These are phyloP conservation scores for Murraya koenigii DNA, from an alignment of 345 rosid genomes.

Conservation along the genomic window DNA sequence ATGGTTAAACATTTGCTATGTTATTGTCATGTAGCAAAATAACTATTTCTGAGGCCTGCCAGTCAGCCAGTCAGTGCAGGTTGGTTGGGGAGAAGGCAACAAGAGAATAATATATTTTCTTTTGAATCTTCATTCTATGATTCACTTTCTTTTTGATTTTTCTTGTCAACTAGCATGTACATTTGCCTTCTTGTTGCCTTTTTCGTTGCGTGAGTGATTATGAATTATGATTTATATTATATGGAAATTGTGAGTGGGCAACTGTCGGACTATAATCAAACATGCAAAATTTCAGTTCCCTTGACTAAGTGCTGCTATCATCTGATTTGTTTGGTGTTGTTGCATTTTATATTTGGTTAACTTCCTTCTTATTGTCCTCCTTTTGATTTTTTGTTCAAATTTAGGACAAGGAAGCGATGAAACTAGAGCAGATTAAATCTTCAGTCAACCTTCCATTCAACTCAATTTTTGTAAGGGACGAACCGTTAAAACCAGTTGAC, in stretches of 20 bases:
- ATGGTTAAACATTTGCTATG: not conserved
- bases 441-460: conserved; percentile 61
- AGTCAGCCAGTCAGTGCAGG: not conserved
- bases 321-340: not conserved
- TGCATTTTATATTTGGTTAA: not conserved
- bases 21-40: not conserved
- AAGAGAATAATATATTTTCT: not conserved
- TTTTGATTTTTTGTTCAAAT: conserved; percentile 5
- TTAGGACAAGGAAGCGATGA: conserved; percentile 53
- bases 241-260: not conserved
- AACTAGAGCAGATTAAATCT: conserved; percentile 58
- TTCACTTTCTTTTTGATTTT: not conserved
- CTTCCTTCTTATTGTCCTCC: too few relatives aligned
- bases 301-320: not conserved
- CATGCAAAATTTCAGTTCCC: too few relatives aligned
- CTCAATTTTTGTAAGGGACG: conserved; percentile 37
- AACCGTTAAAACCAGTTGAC: conserved; percentile 25
- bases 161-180: not conserved
- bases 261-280: not conserved
- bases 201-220: not conserved
- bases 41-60: not conserved
- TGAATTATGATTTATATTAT: not conserved
- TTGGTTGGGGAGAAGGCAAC: not conserved
- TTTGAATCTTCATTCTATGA: not conserved
- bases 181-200: not conserved